These are phyloP conservation scores for Tritrichomonas foetus DNA, from an alignment of 208 protist genomes.

Conservation along the genomic window DNA sequence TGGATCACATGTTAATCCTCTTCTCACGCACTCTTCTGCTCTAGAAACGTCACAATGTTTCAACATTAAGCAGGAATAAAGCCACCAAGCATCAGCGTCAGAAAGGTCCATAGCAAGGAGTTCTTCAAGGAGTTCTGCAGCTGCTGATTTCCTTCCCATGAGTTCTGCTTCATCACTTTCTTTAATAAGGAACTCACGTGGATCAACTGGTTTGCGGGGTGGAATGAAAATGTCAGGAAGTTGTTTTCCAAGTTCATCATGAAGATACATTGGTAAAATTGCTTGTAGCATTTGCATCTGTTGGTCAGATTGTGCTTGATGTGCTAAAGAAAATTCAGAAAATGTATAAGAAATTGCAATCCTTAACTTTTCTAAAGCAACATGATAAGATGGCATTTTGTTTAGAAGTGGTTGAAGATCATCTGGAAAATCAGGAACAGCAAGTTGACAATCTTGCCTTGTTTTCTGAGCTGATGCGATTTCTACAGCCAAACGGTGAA, in stretches of 20 bases:
- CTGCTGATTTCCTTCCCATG: background rate
- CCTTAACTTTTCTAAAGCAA: background rate
- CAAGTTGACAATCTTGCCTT: background rate
- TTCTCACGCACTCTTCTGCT: background rate
- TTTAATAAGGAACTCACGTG: background rate
- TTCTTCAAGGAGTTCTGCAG: background rate
- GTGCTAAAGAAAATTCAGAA: background rate
- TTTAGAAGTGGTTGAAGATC: background rate
- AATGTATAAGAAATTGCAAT: background rate
- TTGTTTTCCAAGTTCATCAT: background rate
- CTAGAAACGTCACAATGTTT: background rate
- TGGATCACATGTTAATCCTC: background rate
- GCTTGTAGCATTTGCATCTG: background rate
- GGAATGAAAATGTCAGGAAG: background rate
- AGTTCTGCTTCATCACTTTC: background rate
- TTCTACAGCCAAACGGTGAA: background rate
- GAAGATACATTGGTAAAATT: background rate
- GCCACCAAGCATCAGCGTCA: background rate
- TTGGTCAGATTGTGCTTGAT: background rate
- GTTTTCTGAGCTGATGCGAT: background rate
- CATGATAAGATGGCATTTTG: constrained; percentile 5
- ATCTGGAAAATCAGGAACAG: constrained; percentile 2
- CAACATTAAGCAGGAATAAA: background rate
- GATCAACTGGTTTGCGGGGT: background rate
- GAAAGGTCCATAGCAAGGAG: background rate